These are phyloP conservation scores for Panicum miliaceum DNA, from an alignment of 176 grass and related monocot genomes.

Conservation along the genomic window DNA sequence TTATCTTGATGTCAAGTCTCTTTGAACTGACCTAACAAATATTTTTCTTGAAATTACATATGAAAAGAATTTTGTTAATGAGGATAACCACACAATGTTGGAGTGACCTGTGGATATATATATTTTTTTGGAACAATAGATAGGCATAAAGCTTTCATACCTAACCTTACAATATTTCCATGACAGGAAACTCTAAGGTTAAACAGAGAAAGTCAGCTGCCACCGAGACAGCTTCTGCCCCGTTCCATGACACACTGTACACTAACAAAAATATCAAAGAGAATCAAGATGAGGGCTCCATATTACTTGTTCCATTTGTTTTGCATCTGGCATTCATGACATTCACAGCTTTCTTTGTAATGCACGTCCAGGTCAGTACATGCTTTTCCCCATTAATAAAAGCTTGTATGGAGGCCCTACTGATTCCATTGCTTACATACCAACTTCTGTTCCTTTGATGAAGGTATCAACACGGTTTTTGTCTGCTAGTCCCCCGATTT, in stretches of 20 bases:
- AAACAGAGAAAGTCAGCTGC: slow-evolving; percentile 69
- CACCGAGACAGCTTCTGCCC: slow-evolving; percentile 8
- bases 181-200: slow-evolving; percentile 51
- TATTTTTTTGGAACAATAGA: background rate
- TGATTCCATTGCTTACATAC: background rate
- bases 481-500: slow-evolving; percentile 79
- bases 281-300: slow-evolving; percentile 33
- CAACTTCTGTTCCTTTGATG: slow-evolving; percentile 1
- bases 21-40: background rate
- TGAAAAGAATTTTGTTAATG: background rate
- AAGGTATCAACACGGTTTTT: slow-evolving; percentile 87
- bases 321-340: slow-evolving; percentile 81
- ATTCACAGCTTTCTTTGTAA: slow-evolving; percentile 81
- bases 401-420: background rate
- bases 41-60: background rate
- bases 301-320: slow-evolving; percentile 81
- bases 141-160: slow-evolving; percentile 4
- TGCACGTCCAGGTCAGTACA: slow-evolving; percentile 88
- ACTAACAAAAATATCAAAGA: slow-evolving; percentile 35
- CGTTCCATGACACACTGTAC: slow-evolving; percentile 25
- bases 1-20: background rate
- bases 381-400: background rate
- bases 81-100: background rate
- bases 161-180: slow-evolving; percentile 34
- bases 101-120: background rate